Base-by-base conservation (phyloP, 768 basidiomycete species). In the Strobilomyces confusus region DNA sequence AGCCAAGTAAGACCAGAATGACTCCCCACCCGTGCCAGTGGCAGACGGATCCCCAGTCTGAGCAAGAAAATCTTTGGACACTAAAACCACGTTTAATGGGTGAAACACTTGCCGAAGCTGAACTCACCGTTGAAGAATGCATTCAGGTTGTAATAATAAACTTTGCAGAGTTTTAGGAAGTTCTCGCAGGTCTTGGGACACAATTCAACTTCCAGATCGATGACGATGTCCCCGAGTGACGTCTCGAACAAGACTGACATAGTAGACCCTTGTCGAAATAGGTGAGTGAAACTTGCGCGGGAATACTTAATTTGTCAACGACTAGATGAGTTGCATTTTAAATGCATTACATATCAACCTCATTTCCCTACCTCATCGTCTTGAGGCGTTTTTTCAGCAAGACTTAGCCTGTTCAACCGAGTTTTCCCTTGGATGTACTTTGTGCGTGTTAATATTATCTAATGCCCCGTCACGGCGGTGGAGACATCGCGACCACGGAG, bases 181-280 rank as follows among this genome's bases (percentile, higher is more conserved):
- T 98, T 99, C 70, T 92, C 84, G 73, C 89, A 94, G 48, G 86
- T 90, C 70, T 82, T 86, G 2, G 97, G 97, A 71, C 95, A 98
- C 36, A 77, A 75, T 9, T 94, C 92, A 26, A 90, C 86, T 69
- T 98, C 92, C 38, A 99, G 78, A 72, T 98, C 97, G 64, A 98
- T 92, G 55, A 98, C 92, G 51, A 99, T 79, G 73, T 99, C 97
- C 52, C 97, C 97, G 1, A 98, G 75, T 20, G 94, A 98, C 5
- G 97, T 99, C 77, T 98, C 97, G 59, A 98, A 81, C 53, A 99
- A 80, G 37, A 98, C 92, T 54, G 95, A 98, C 97, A 98, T 97
- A 44, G 33, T 15, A 26, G 15, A 12, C 15, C 8, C 4, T 4
- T n/a, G 34, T 36, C 15, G 14, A 36, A 15, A 36, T 36, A 17